Percentiles rank a stretch among this genome's conserved stretches.
Evolutionary conservation across 139 green algal genomes (phyloP).

Genomic region (Ostreobium quekettii): DNA sequence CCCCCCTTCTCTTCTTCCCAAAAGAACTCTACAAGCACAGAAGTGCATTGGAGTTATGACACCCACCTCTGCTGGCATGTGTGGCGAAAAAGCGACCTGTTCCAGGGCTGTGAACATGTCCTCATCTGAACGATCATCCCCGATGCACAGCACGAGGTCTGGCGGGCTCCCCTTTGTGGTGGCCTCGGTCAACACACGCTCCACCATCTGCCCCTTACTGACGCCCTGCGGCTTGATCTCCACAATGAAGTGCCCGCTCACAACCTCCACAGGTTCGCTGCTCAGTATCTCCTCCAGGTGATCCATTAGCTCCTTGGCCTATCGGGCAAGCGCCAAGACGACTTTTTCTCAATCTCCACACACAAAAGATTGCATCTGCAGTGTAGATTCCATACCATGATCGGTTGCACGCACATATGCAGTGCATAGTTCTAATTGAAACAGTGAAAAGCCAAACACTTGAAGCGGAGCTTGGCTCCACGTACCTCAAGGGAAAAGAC

Average conservation of each 20-base stretch:
- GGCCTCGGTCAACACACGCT: slow-evolving; percentile 48
- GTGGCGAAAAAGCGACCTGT: slow-evolving; percentile 42
- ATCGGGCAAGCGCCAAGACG: not conserved
- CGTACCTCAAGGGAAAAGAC: not conserved
- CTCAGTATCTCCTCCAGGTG: slow-evolving; percentile 91
- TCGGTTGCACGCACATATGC: not conserved
- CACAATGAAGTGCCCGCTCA: slow-evolving; percentile 69
- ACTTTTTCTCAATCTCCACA: not conserved
- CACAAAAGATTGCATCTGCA: too few relatives aligned
- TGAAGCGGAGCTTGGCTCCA: not conserved
- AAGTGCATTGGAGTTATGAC: not conserved
- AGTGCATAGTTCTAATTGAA: not conserved
- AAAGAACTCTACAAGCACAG: not conserved
- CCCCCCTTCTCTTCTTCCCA: not conserved
- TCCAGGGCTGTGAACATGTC: slow-evolving; percentile 96
- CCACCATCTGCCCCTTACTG: slow-evolving; percentile 69
- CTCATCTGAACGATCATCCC: slow-evolving; percentile 96
- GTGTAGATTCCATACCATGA: not conserved
- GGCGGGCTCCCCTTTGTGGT: slow-evolving; percentile 7
- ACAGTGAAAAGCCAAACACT: not conserved
- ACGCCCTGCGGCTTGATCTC: slow-evolving; percentile 87
- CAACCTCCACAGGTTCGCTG: slow-evolving; percentile 84
- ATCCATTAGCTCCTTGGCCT: slow-evolving; percentile 97
- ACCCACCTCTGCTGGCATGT: slow-evolving; percentile 51
- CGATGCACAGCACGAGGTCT: slow-evolving; percentile 93